phyloP scores from a whole-genome alignment of 257 asterid species.

The Henckelia pumila region DNA sequence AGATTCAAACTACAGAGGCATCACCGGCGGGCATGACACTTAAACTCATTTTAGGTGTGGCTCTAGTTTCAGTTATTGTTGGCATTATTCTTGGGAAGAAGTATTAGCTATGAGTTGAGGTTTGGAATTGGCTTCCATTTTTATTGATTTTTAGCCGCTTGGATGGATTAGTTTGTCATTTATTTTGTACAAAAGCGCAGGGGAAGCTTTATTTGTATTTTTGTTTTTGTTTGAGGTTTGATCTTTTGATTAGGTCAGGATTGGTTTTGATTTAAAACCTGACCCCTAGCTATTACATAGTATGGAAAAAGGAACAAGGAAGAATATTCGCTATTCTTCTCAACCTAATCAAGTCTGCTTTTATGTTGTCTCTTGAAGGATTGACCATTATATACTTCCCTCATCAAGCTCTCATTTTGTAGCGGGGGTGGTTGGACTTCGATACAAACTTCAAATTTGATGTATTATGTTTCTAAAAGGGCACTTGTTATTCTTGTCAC shows the following conservation, averaged over 20 bases:
- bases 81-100: constrained; percentile 51
- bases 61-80: constrained; percentile 60
- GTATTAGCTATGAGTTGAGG: constrained; percentile 13
- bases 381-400: too few relatives aligned
- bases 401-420: not conserved
- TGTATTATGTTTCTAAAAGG: not conserved
- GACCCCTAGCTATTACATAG: constrained; percentile 6
- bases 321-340: not conserved
- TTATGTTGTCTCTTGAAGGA: not conserved
- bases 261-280: constrained; percentile 26
- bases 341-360: constrained; percentile 15
- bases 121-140: constrained; percentile 8
- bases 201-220: constrained; percentile 18
- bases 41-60: constrained; percentile 69
- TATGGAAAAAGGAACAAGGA: constrained; percentile 6
- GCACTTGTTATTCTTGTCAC: not conserved
- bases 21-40: constrained; percentile 43
- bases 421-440: not conserved
- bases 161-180: constrained; percentile 9
- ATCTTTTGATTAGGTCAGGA: constrained; percentile 20
- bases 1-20: constrained; percentile 33
- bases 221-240: constrained; percentile 6
- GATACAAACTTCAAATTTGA: too few relatives aligned
- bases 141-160: not conserved
- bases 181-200: constrained; percentile 12